Evolutionary conservation across 345 rosid species (phyloP).

Genomic region (Gossypium longicalyx): DNA sequence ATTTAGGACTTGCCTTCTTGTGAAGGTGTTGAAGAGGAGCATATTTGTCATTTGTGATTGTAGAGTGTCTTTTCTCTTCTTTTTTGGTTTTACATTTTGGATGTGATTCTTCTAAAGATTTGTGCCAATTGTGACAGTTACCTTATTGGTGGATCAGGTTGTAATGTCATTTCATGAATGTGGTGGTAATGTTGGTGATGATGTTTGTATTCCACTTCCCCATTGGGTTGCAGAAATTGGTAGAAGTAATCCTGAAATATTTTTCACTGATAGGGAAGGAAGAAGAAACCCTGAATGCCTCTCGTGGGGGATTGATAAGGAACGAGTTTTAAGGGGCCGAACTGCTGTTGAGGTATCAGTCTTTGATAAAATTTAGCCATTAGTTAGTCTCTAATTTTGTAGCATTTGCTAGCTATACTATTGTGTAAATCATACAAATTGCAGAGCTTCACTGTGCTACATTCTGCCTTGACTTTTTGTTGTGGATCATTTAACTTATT

Average conservation of each 20-base stretch:
- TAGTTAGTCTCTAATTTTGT: neutral
- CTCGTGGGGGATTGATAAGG: slow-evolving; percentile 95
- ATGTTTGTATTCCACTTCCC: slow-evolving; percentile 94
- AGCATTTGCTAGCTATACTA: neutral
- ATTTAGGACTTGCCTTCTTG: neutral
- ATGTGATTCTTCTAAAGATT: slow-evolving; percentile 1
- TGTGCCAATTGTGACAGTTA: slow-evolving; percentile 18
- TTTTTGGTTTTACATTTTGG: neutral
- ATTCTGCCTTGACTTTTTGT: neutral
- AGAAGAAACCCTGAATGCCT: slow-evolving; percentile 96
- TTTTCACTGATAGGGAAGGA: slow-evolving; percentile 96
- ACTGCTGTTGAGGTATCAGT: slow-evolving; percentile 87
- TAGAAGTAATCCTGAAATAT: slow-evolving; percentile 82
- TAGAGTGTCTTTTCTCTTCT: slow-evolving; percentile 4
- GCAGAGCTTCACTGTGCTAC: slow-evolving; percentile 4
- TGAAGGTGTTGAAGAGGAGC: neutral
- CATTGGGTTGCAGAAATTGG: slow-evolving; percentile 98
- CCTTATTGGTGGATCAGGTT: slow-evolving; percentile 50
- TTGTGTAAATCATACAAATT: slow-evolving; percentile 9
- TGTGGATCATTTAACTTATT: neutral
- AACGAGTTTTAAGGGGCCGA: slow-evolving; percentile 82
- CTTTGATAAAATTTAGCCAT: slow-evolving; percentile 10
- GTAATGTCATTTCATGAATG: slow-evolving; percentile 56
- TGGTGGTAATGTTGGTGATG: slow-evolving; percentile 81
- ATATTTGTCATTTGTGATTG: neutral